Base-by-base conservation (phyloP, 306 rosid genomes). In the Hippophae tibetana region DNA sequence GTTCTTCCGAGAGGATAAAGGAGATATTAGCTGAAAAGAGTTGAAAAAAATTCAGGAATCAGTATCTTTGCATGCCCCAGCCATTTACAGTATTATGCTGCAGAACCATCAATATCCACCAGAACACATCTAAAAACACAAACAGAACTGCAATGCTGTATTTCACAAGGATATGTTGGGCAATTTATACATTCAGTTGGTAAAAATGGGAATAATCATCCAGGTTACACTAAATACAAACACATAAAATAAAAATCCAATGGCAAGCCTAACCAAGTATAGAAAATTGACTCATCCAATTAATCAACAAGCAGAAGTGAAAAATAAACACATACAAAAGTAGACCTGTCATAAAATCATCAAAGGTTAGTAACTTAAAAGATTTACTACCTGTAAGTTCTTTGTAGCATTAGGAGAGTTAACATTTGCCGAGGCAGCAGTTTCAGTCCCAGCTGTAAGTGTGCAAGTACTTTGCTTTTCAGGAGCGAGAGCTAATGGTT, bases 11-110 rank as follows among this genome's bases (percentile, higher is more conserved):
- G 86, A 55, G 10, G 97, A 69, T 56, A 72, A 71, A 64, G 97
- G 95, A 43, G 95, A 82, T 79, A 58, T 83, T 27, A 81, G 74
- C 98, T 92, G 86, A 57, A 70, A 69, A 49, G 9, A 60, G 14
- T 13, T 40, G 26, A 55, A 53, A 60, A 57, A 3, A 62, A 8
- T 52, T 70, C 38, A 31, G 38, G 5, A 31, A 42, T 41, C 44
- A 45, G n/a, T 7, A 12, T 10, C 43, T 27, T 44, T 64, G 11
- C 56, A 73, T 31, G 45, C 27, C 43, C 8, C 7, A 13, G 18
- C 57, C 11, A 52, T 25, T 63, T 53, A 10, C 55, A 38, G 13
- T 68, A 48, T 67, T 44, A 27, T 62, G 56, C 41, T 52, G 65
- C 66, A 45, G 3, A 56, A 9, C 38, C 38, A 56, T 0, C 18